Conservation (phyloP, 2,329 filamentous ascomycete genomes). For the Penicillium psychrosexuale region DNA sequence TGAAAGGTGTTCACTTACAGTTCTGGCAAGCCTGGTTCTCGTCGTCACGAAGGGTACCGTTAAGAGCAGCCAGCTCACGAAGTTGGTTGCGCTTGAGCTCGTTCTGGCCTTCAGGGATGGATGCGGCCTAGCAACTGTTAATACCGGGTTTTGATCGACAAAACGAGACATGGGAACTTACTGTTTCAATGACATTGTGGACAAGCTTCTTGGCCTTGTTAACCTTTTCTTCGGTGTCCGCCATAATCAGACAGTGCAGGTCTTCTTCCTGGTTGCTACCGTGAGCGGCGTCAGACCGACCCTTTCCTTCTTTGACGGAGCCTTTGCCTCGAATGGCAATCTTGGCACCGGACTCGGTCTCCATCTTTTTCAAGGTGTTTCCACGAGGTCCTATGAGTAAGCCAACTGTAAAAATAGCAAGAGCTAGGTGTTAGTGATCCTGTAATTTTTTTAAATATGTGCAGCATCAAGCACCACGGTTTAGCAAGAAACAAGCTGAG, state of each 20-base stretch:
- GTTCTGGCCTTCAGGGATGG: constrained; percentile 97
- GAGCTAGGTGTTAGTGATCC: constrained; percentile 85
- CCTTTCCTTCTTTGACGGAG: constrained; percentile 99
- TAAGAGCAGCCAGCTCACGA: constrained; percentile 92
- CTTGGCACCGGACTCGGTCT: constrained; percentile 92
- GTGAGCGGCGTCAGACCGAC: constrained; percentile 96
- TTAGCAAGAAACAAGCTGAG: constrained; percentile 45
- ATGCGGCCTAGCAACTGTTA: constrained; percentile 70
- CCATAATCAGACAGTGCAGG: constrained; percentile 98
- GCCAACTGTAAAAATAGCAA: constrained; percentile 82
- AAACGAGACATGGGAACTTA: constrained; percentile 51
- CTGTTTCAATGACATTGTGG: constrained; percentile 97
- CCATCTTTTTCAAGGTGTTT: constrained; percentile 99
- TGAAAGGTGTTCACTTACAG: constrained; percentile 51
- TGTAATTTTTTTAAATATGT: constrained; percentile 38
- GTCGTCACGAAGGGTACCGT: constrained; percentile 97
- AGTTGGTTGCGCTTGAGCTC: constrained; percentile 98
- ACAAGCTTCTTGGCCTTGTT: constrained; percentile 99
- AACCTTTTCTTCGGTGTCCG: constrained; percentile 98
- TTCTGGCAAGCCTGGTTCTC: constrained; percentile 99
- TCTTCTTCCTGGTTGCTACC: constrained; percentile 99
- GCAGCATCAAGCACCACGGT: constrained; percentile 37
- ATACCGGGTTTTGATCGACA: constrained; percentile 1
- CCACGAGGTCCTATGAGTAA: constrained; percentile 99
- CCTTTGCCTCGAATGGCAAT: constrained; percentile 99